Base-by-base conservation (phyloP, 1,284 basidiomycete species). In the Ustilago hordei region DNA sequence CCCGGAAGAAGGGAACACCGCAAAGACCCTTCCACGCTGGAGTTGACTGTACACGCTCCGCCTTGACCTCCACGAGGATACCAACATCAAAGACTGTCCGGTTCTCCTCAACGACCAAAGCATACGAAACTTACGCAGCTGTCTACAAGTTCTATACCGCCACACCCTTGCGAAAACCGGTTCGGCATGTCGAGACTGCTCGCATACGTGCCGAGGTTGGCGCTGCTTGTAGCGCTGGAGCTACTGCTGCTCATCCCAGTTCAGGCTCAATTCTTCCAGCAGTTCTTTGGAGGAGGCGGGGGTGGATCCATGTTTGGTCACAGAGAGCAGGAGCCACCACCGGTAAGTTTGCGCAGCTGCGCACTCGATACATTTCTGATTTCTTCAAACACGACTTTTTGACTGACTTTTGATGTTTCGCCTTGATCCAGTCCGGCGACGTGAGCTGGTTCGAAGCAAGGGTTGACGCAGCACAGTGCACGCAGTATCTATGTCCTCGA, bases 401-500 rank as follows among this genome's bases (percentile, higher is more conserved):
- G 19, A 36, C 54, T 34, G 28, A 35, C 57, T 0, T 34, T 38
- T 9, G 9, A 43, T 23, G 19, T 17, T 41, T 8, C 45, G 28
- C 31, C 41, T 23, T n/a, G 11, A 3, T 19, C 19, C 8, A 9
- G 78, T 64, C 74, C 11, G 80, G 80, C 8, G 81, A 82, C 34
- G 71, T 77, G 2, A 75, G 61, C 54, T 83, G 81, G 81, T 83
- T 81, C 55, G 68, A 82, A 60, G 81, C 75, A 7, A 57, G 81
- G 35, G 78, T 81, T 5, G 79, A 83, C 47, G 75, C 75, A 58
- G 81, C 81, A 0, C 67, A 75, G 4, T 83, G 81, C 57, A 77
- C 69, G 2, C 64, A 75, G 43, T 82, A 81, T 58, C 67, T 83
- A 19, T 83, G 81, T 57, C 81, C 81, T 11, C 71, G 79, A 28